Conservation (phyloP, 331 rosid genomes). For the Stylosanthes scabra region DNA sequence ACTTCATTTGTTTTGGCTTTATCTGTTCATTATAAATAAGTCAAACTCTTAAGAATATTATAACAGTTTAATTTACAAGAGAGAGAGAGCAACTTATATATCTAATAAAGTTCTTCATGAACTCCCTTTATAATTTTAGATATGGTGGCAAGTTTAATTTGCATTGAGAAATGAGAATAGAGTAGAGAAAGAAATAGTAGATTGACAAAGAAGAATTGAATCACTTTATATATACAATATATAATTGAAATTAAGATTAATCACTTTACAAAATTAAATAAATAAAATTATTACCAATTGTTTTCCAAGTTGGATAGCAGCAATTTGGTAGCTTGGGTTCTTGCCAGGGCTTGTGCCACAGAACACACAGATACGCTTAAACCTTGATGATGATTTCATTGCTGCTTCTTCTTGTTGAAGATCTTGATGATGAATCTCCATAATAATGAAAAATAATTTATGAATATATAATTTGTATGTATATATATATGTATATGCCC, state of each 20-base stretch:
- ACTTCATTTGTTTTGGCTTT: too few species aligned
- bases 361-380: constrained; percentile 78
- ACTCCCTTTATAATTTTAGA: too few species aligned
- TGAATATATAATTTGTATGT: not conserved
- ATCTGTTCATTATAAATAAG: too few species aligned
- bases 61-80: too few species aligned
- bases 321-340: constrained; percentile 68
- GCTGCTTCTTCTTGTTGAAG: constrained; percentile 3
- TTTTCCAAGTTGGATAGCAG: constrained; percentile 71
- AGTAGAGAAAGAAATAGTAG: not conserved
- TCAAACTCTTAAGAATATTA: too few species aligned
- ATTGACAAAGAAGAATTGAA: not conserved
- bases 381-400: constrained; percentile 23
- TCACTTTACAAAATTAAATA: too few species aligned
- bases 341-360: constrained; percentile 82
- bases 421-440: constrained; percentile 44
- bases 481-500: not conserved
- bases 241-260: too few species aligned
- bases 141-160: too few species aligned
- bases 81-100: too few species aligned
- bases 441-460: not conserved
- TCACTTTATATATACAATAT: not conserved
- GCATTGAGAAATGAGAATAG: too few species aligned
- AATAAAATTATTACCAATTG: constrained; percentile 49
- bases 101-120: too few species aligned